phyloP scores from a whole-genome alignment of 202 grass and related monocot species.

The Saccharum hybrid region DNA sequence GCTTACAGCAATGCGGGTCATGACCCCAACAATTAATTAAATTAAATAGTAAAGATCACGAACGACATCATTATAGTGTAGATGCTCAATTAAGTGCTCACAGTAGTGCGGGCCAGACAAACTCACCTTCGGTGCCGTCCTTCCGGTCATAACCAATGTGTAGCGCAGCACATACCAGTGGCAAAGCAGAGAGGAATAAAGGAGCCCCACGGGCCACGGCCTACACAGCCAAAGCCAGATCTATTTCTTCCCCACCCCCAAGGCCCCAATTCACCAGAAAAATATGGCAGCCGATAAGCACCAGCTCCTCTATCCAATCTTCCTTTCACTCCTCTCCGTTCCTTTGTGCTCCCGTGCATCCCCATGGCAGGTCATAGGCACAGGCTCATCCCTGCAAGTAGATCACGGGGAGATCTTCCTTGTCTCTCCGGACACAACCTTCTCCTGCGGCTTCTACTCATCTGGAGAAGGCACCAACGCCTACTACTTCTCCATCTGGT shows the following conservation, averaged over 20 bases:
- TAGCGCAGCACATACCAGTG: background rate
- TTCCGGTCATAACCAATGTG: background rate
- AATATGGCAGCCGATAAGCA: constrained; percentile 11
- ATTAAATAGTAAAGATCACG: background rate
- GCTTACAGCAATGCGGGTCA: background rate
- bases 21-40: background rate
- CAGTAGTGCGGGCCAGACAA: background rate
- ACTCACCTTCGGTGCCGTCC: background rate
- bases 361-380: constrained; percentile 35
- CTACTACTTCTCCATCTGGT: too few relatives aligned
- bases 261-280: constrained; percentile 1
- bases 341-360: constrained; percentile 34
- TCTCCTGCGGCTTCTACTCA: too few relatives aligned
- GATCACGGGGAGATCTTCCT: constrained; percentile 45
- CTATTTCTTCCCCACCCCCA: background rate
- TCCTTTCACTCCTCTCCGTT: constrained; percentile 34
- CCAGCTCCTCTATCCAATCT: constrained; percentile 24
- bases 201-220: background rate
- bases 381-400: constrained; percentile 55
- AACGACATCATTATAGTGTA: background rate
- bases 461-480: too few relatives aligned
- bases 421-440: too few relatives aligned
- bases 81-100: background rate
- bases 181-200: background rate
- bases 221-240: background rate